Conservation (phyloP, 2,329 filamentous ascomycete genomes). For the Penicillium glabrum region DNA sequence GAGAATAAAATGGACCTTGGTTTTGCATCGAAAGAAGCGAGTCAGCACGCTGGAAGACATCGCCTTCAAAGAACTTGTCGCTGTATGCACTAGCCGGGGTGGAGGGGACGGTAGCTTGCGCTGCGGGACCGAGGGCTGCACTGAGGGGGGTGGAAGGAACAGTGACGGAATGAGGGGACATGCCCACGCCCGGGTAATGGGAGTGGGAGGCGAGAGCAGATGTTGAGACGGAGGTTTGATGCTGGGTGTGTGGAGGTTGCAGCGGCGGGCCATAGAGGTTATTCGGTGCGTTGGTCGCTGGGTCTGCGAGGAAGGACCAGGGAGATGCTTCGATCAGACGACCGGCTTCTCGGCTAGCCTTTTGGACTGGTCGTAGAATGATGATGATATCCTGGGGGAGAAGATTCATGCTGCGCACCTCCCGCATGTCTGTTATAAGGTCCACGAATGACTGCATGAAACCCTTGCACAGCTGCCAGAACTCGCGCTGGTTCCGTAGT, state of each 20-base stretch:
- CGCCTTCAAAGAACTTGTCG: constrained; percentile 50
- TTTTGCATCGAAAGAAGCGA: constrained; percentile 46
- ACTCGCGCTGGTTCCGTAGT: constrained; percentile 57
- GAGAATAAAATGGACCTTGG: constrained; percentile 42
- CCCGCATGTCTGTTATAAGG: constrained; percentile 48
- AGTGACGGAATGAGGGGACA: constrained; percentile 53
- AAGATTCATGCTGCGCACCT: constrained; percentile 48
- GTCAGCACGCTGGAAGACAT: constrained; percentile 51
- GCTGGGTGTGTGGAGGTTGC: constrained; percentile 32
- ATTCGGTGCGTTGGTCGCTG: constrained; percentile 33
- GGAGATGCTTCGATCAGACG: constrained; percentile 68
- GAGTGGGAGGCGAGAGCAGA: constrained; percentile 20
- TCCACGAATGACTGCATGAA: constrained; percentile 52
- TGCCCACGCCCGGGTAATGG: constrained; percentile 27
- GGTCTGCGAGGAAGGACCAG: constrained; percentile 58
- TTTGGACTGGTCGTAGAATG: constrained; percentile 77
- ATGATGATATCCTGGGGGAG: constrained; percentile 66
- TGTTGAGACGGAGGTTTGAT: constrained; percentile 32
- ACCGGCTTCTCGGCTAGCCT: constrained; percentile 76
- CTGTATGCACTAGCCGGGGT: constrained; percentile 50
- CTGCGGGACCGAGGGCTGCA: constrained; percentile 83
- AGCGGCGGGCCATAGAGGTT: constrained; percentile 37
- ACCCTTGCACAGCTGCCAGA: constrained; percentile 69
- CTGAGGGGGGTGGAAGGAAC: constrained; percentile 86
- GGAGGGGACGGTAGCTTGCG: constrained; percentile 82